Evolutionary conservation across 179 eudicot species (phyloP), one percentile per base, ranked within the genome.

Genomic region (Silene vulgaris): DNA sequence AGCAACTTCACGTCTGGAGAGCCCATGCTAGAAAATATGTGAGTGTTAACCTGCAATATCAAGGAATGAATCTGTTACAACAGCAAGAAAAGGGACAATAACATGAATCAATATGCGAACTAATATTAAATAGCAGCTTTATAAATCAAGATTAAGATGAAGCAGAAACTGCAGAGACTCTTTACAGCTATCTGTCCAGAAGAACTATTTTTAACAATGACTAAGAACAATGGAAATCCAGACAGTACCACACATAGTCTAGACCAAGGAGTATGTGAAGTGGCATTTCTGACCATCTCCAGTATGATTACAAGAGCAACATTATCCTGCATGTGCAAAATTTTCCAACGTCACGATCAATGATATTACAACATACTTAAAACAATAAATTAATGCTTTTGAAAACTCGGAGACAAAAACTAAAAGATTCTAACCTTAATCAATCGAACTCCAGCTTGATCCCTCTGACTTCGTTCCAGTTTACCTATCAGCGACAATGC

Each of bases 221-320:
- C 21, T 17, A 64, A 75, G 29, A 54, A 65, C 60, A 60, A 8
- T 37, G 12, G 40, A 72, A 72, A 76, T 60, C 57, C 4, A 48
- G 66, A 69, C 82, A 35, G 45, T 57, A 83, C 81, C 83, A 83
- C 83, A 20, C 81, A 83, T n/a, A 80, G 50, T 70, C 76, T 83
- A 35, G 76, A 74, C 73, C 29, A 54, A 54, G 56, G 6, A 57
- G 63, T 74, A 30, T 59, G 66, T 14, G 28, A 77, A 69, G 65
- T 26, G 17, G 50, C 70, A 56, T 74, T 71, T 75, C 28, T 76
- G 77, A 74, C 68, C 79, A 77, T 71, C 71, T 83, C 83, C 75
- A 83, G 56, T 64, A 80, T 20, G 65, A 80, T 74, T 45, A 43
- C 74, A 71, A 80, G 74, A 48, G 86, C 83, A 45, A 83, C 35